Evolutionary conservation across 345 rosid species (phyloP), one percentile per base, ranked within the genome.

Genomic region (Populus nigra): DNA sequence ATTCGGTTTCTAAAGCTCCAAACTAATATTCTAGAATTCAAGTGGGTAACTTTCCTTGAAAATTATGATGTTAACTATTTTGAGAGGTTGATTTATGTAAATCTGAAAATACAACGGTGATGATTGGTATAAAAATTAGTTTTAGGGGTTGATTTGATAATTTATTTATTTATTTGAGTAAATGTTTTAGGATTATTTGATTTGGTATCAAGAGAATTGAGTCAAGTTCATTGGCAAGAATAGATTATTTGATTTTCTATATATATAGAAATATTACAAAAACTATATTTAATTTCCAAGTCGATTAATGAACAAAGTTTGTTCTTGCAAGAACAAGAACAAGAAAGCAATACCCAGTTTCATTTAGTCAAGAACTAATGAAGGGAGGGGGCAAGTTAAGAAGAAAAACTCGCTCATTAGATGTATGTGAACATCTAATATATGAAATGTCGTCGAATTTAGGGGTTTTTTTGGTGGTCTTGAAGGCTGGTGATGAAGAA

Each of bases 391-490:
- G 8, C 29, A 55, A 62, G 15, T 27, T 22, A 66, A 15, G 73
- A 72, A 69, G 65, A 36, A 49, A 43, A 65, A 71, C 75, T 75
- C 59, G 36, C 65, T 43, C 76, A 82, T 75, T 49, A 76, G 82
- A 80, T 80, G 47, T 9, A 17, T 27, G 15, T 71, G 41, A 3
- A 23, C 27, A 66, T 27, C 65, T 43, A 39, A 50, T 65, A 41
- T n/a, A 77, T 12, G 84, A 68, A 68, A 76, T 55, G 67, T 73
- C 84, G 77, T 81, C 90, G 76, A 80, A 82, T 85, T 87, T 68
- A 38, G 69, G 69, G 61, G 1, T 2, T 57, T 57, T 31, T 66
- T 50, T 47, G 11, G 39, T 36, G 57, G 25, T 57, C 31, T 23
- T 22, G 65, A 72, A 50, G 20, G 38, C 55, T 29, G 8, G 22